phyloP scores from a whole-genome alignment of 768 basidiomycete species.

The Pulveroboletus sp. region DNA sequence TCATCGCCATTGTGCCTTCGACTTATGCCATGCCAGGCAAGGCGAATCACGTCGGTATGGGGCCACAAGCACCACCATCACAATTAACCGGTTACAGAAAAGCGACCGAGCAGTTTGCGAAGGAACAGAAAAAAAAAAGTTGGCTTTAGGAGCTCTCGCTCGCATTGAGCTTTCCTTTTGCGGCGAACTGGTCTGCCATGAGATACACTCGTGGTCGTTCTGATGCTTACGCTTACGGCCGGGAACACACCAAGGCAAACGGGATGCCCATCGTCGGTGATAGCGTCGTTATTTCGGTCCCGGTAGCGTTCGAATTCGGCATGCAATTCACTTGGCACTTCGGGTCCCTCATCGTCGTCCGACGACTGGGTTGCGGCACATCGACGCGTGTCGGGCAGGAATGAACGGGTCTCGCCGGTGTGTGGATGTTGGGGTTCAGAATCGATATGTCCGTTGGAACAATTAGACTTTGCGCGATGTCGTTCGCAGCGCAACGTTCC shows the following conservation, averaged over 20 bases:
- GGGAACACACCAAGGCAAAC: too few relatives aligned
- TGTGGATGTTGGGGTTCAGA: too few relatives aligned
- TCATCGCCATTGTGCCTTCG: neutral
- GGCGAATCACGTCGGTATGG: too few relatives aligned
- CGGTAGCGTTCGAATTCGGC: neutral
- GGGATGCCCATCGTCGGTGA: too few relatives aligned
- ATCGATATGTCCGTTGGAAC: neutral
- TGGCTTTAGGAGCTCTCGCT: neutral
- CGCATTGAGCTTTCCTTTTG: neutral
- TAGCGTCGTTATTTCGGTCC: neutral
- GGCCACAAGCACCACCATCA: too few relatives aligned
- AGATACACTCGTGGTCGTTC: too few relatives aligned
- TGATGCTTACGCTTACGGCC: neutral
- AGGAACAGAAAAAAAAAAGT: too few relatives aligned
- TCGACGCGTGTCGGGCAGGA: too few relatives aligned
- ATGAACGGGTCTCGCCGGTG: too few relatives aligned
- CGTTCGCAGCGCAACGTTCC: neutral
- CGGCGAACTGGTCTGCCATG: neutral
- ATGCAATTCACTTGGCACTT: neutral
- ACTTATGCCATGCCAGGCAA: neutral
- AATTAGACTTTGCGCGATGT: neutral
- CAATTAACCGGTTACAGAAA: too few relatives aligned
- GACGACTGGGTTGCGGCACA: too few relatives aligned
- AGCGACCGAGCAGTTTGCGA: too few relatives aligned
- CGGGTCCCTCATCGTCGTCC: neutral